Evolutionary conservation across 1,139 yeast genomes (phyloP).

Genomic region (Geotrichum reessii): DNA sequence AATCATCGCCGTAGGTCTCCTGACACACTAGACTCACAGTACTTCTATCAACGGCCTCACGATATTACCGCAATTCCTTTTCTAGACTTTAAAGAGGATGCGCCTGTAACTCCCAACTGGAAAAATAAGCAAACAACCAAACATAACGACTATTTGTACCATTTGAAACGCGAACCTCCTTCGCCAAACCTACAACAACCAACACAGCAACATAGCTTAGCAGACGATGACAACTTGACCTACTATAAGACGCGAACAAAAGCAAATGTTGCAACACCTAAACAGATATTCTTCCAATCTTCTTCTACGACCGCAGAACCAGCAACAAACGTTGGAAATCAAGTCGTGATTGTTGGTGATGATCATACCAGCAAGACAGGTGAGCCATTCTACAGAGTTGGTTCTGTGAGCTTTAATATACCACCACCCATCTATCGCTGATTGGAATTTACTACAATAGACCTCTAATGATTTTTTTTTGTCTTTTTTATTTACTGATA

Average conservation of each 20-base stretch:
- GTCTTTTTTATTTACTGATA: background rate
- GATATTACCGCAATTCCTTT: slow-evolving; percentile 3
- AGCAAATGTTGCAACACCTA: slow-evolving; percentile 11
- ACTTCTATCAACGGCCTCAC: background rate
- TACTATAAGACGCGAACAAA: background rate
- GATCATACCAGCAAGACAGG: background rate
- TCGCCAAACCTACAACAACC: too few relatives aligned
- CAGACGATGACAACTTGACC: background rate
- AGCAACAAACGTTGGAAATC: too few relatives aligned
- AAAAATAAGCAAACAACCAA: background rate
- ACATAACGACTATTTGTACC: background rate
- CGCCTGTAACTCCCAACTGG: background rate
- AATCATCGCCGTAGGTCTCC: background rate
- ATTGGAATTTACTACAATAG: background rate
- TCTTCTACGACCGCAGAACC: background rate
- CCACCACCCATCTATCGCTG: background rate
- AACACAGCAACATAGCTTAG: background rate
- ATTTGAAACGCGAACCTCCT: background rate
- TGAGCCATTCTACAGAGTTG: background rate
- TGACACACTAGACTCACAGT: background rate
- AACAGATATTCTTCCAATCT: slow-evolving; percentile 4
- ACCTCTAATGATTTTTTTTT: too few relatives aligned
- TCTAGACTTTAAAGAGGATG: background rate
- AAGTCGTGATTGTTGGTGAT: background rate
- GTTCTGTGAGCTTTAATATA: background rate